Conservation (phyloP, 257 asterid species). For the Nicotiana sylvestris region DNA sequence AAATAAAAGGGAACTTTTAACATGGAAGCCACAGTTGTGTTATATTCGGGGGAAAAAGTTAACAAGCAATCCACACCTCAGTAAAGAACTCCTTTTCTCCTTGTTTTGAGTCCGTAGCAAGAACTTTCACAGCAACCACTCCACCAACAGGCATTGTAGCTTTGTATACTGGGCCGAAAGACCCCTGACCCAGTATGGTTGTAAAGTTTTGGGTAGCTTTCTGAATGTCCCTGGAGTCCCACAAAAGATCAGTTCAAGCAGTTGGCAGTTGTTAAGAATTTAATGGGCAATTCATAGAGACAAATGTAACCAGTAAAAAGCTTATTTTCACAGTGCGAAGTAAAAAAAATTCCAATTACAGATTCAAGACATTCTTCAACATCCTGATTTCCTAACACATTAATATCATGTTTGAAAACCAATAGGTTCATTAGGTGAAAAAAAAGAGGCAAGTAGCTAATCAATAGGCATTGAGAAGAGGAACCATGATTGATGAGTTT, state of each 20-base stretch:
- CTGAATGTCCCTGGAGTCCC: slow-evolving; percentile 73
- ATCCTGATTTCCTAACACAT: neutral
- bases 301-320: neutral
- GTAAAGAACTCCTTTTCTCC: slow-evolving; percentile 96
- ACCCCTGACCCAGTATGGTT: slow-evolving; percentile 85
- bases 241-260: slow-evolving; percentile 14
- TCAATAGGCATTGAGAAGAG: neutral
- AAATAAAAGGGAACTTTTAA: neutral
- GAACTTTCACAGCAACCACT: slow-evolving; percentile 94
- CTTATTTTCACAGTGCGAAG: neutral
- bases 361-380: neutral
- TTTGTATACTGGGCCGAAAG: slow-evolving; percentile 95
- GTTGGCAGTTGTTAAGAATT: neutral
- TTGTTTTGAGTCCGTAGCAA: slow-evolving; percentile 92
- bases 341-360: neutral
- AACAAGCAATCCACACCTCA: slow-evolving; percentile 45
- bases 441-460: neutral
- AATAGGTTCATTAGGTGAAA: neutral
- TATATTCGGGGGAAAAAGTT: neutral
- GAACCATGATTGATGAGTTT: neutral
- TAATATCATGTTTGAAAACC: neutral
- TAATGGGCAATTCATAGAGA: neutral
- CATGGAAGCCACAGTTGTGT: neutral
- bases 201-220: slow-evolving; percentile 88
- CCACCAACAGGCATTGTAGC: slow-evolving; percentile 77